phyloP scores from a whole-genome alignment of 108 stramenopile genomes.

The Discostella pseudostelligera region DNA sequence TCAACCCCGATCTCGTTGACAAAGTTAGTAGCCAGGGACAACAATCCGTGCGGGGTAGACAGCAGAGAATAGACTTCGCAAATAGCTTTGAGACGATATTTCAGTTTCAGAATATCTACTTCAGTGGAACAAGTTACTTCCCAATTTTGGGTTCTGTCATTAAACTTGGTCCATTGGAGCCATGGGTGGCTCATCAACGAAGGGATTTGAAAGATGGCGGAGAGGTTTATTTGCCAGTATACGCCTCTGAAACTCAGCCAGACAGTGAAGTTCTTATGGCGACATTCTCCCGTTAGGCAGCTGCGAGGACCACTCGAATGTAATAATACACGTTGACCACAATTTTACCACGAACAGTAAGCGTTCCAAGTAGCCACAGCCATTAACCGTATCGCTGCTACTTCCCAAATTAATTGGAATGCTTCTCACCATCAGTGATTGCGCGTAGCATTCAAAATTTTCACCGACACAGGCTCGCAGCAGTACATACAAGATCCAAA shows the following conservation, averaged over 20 bases:
- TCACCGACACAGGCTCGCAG: conserved; percentile 54
- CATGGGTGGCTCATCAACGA: conserved; percentile 80
- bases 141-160: conserved; percentile 75
- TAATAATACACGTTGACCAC: too few species aligned
- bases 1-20: conserved; percentile 84
- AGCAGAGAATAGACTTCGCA: conserved; percentile 74
- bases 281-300: conserved; percentile 39
- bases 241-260: conserved; percentile 61
- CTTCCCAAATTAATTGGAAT: neutral
- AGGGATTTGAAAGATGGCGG: conserved; percentile 70
- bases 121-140: conserved; percentile 84
- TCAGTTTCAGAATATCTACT: conserved; percentile 81
- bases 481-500: conserved; percentile 76
- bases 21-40: conserved; percentile 77
- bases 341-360: too few species aligned
- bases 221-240: conserved; percentile 75
- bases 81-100: conserved; percentile 69
- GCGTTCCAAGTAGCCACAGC: neutral
- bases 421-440: neutral
- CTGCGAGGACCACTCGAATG: too few species aligned
- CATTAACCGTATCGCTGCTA: too few species aligned
- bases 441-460: conserved; percentile 27
- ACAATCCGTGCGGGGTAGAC: conserved; percentile 77
- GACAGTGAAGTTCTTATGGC: conserved; percentile 67
- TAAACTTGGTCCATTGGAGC: conserved; percentile 59